Conservation (phyloP, 148 eudicot species). For the Polygonum maritimum region DNA sequence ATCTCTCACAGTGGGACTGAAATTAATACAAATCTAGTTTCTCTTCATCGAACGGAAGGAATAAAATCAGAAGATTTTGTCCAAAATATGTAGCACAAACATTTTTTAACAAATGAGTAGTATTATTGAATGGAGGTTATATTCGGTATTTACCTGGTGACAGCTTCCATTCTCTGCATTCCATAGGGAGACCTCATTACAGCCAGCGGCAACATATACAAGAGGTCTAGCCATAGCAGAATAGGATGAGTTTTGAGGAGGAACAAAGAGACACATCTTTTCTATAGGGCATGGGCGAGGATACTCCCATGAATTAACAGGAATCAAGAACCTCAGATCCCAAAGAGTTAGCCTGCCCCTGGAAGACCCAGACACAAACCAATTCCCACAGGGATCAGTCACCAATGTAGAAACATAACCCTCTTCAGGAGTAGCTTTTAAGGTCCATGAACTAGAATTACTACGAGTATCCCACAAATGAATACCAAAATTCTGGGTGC, state of each 20-base stretch:
- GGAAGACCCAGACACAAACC: conserved; percentile 97
- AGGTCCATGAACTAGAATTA: conserved; percentile 55
- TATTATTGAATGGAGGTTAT: too few species aligned
- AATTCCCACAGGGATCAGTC: conserved; percentile 81
- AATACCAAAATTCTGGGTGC: conserved; percentile 82
- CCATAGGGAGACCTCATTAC: conserved; percentile 96
- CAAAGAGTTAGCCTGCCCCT: conserved; percentile 91
- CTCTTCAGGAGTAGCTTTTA: conserved; percentile 73
- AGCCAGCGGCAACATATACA: conserved; percentile 95
- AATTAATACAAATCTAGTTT: too few species aligned
- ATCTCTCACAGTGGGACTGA: too few species aligned
- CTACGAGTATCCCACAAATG: conserved; percentile 84
- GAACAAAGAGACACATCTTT: conserved; percentile 79
- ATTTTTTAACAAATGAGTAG: too few species aligned
- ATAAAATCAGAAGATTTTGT: too few species aligned
- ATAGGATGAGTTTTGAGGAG: conserved; percentile 56
- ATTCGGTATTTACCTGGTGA: conserved; percentile 59
- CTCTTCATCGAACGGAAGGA: too few species aligned
- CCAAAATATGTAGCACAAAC: too few species aligned
- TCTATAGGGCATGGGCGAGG: conserved; percentile 74
- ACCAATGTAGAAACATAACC: conserved; percentile 77
- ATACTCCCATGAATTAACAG: conserved; percentile 86
- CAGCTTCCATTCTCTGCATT: conserved; percentile 98
- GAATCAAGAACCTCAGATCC: conserved; percentile 90
- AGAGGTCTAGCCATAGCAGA: conserved; percentile 82